These are phyloP conservation scores for Saturnispora hagleri DNA, from an alignment of 805 yeast genomes.

Conservation along the genomic window DNA sequence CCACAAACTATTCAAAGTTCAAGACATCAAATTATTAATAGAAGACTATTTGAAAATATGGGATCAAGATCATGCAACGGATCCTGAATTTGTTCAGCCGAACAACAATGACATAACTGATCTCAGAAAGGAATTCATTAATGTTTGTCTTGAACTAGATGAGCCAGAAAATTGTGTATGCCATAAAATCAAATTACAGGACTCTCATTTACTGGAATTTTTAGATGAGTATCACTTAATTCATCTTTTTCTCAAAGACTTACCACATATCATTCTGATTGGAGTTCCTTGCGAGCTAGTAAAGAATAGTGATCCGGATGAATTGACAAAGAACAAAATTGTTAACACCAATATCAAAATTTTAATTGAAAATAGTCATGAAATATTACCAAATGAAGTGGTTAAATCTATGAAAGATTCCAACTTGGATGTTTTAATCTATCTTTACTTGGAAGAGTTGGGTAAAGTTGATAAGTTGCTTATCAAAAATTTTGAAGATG, in stretches of 20 bases:
- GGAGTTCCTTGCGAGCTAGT: conserved; percentile 26
- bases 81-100: conserved; percentile 4
- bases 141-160: conserved; percentile 46
- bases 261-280: conserved; percentile 45
- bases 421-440: conserved; percentile 43
- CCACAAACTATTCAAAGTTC: conserved; percentile 39
- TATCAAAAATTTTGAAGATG: conserved; percentile 52
- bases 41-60: conserved; percentile 36
- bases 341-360: conserved; percentile 41
- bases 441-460: conserved; percentile 57
- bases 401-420: conserved; percentile 36
- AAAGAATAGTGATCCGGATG: conserved; percentile 31
- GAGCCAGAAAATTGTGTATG: conserved; percentile 56
- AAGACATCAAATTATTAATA: conserved; percentile 34
- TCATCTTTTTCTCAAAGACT: conserved; percentile 33
- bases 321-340: conserved; percentile 26
- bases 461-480: conserved; percentile 45
- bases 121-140: conserved; percentile 38
- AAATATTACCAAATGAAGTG: conserved; percentile 46
- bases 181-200: conserved; percentile 50
- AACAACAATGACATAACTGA: conserved; percentile 1
- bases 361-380: conserved; percentile 56
- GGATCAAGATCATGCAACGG: conserved; percentile 9
- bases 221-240: conserved; percentile 58
- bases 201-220: conserved; percentile 45